Evolutionary conservation across 306 rosid species (phyloP), one percentile per base, ranked within the genome.

Genomic region (Pterocarpus santalinus): DNA sequence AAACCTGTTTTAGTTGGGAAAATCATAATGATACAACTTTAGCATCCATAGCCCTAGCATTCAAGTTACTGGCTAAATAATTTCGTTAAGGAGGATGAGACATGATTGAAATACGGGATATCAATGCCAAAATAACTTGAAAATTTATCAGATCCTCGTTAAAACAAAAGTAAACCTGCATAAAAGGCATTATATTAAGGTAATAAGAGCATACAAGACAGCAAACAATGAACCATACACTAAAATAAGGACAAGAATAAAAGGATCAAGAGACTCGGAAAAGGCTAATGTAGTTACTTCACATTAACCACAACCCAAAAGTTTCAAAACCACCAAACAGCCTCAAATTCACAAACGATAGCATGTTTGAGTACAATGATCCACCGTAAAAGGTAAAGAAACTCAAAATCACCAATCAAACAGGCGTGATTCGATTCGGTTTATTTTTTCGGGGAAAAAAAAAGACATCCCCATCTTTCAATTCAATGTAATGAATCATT

Each of bases 1-100:
- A 96, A 66, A 96, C 99, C 99, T 96, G 82, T 62, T 33, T 86
- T n/a, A 51, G 33, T 46, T 60, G 7, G 61, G 8, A 55, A 32
- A 49, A 71, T 67, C 74, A 56, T n/a, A 69, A 34, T 12, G 12
- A 41, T 22, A 64, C 66, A 66, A 65, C 10, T 44, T 53, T 8
- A 72, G 47, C 60, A 65, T 46, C 81, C 53, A 52, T 4, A 8
- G 30, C 43, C 57, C 22, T 28, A 38, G 15, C 72, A 41, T 15
- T 51, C 41, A 69, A 49, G 36, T 70, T 14, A 35, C 32, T n/a
- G 33, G 17, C 33, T 9, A 70, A 71, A 71, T 35, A 58, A 57
- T 65, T 28, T 30, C 41, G 61, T 61, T 14, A 68, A 28, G 49
- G 55, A 67, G 13, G 13, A 64, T n/a, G 53, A 12, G 28, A 46